phyloP scores from a whole-genome alignment of 208 protist genomes.

The Borovskyia barvae region DNA sequence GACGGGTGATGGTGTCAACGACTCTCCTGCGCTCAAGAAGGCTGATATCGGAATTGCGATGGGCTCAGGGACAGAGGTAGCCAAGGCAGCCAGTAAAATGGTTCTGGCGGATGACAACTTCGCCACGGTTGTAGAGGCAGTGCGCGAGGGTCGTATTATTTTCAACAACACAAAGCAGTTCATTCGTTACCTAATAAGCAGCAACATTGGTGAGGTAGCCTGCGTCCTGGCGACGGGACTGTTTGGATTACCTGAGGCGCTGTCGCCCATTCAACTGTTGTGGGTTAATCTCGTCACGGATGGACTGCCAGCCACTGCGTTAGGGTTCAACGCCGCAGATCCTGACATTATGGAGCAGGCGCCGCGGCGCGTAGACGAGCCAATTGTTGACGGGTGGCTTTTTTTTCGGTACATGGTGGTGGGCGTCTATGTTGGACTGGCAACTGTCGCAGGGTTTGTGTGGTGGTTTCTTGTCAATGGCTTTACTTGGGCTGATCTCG shows the following conservation, averaged over 20 bases:
- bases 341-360: constrained; percentile 90
- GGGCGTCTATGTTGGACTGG: constrained; percentile 80
- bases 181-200: constrained; percentile 97
- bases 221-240: constrained; percentile 83
- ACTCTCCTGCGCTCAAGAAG: constrained; percentile 97
- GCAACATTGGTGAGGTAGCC: constrained; percentile 96
- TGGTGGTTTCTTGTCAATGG: constrained; percentile 86
- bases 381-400: constrained; percentile 86
- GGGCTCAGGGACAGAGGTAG: constrained; percentile 97
- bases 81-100: constrained; percentile 96
- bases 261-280: constrained; percentile 96
- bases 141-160: constrained; percentile 95
- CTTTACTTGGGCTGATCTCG: constrained; percentile 67
- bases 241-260: constrained; percentile 91
- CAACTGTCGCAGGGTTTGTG: constrained; percentile 78
- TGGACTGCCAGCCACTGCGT: constrained; percentile 95
- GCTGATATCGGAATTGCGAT: constrained; percentile 99
- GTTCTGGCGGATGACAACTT: constrained; percentile 97
- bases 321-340: constrained; percentile 92
- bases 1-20: constrained; percentile 93
- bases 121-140: constrained; percentile 95
- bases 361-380: constrained; percentile 79
- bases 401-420: constrained; percentile 86
- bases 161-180: constrained; percentile 98
- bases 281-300: constrained; percentile 99